These are phyloP conservation scores for Paecilomyces variotii DNA, from an alignment of 2,329 filamentous ascomycete genomes.

Conservation along the genomic window DNA sequence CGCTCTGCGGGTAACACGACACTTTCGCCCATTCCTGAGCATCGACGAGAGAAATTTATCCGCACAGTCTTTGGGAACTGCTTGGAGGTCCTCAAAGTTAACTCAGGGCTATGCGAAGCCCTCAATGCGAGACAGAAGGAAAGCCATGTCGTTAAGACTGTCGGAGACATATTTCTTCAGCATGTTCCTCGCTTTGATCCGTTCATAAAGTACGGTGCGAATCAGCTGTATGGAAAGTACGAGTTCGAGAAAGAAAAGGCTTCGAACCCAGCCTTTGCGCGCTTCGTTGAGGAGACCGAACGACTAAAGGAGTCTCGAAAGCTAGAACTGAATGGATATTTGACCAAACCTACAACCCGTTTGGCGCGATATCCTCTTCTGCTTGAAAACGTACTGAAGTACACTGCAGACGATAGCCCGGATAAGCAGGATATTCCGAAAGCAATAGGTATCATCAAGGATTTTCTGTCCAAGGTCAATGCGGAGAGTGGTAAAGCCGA, in stretches of 20 bases:
- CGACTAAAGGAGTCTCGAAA: slow-evolving; percentile 93
- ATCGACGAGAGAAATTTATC: slow-evolving; percentile 82
- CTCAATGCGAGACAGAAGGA: slow-evolving; percentile 87
- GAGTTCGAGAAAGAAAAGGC: slow-evolving; percentile 96
- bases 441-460: slow-evolving; percentile 77
- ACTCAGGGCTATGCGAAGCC: slow-evolving; percentile 78
- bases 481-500: slow-evolving; percentile 93
- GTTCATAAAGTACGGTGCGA: slow-evolving; percentile 93
- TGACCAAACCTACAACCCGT: slow-evolving; percentile 95
- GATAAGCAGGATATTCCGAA: slow-evolving; percentile 90
- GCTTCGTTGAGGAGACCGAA: slow-evolving; percentile 95
- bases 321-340: slow-evolving; percentile 90
- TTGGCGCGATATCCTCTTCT: slow-evolving; percentile 88
- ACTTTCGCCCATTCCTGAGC: slow-evolving; percentile 78
- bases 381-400: slow-evolving; percentile 84
- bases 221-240: slow-evolving; percentile 92
- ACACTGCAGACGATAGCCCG: slow-evolving; percentile 78
- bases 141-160: slow-evolving; percentile 74
- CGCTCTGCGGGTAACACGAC: slow-evolving; percentile 57
- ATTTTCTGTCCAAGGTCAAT: slow-evolving; percentile 82
- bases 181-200: slow-evolving; percentile 89
- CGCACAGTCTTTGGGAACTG: slow-evolving; percentile 94
- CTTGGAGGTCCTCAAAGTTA: slow-evolving; percentile 87
- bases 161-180: slow-evolving; percentile 91
- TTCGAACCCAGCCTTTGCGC: slow-evolving; percentile 72